Percentiles rank a stretch among this genome's conserved stretches.
These are phyloP conservation scores for Pochonia chlamydosporia DNA, from an alignment of 2,329 filamentous ascomycete genomes.

Conservation along the genomic window DNA sequence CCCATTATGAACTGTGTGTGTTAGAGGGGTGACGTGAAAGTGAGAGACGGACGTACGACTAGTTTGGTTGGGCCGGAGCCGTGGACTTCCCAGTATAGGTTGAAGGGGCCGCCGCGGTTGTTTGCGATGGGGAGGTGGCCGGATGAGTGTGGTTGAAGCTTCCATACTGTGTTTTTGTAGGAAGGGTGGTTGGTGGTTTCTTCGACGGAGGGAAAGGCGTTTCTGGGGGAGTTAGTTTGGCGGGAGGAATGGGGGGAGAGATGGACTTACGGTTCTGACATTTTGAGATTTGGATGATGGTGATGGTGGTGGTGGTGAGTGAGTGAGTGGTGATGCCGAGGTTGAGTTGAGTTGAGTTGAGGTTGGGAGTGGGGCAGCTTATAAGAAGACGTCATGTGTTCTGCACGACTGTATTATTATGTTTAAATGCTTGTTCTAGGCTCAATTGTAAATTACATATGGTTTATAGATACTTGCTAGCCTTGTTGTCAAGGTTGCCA, in stretches of 20 bases:
- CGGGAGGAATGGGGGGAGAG: neutral
- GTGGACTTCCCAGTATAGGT: slow-evolving; percentile 76
- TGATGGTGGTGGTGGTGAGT: too few relatives aligned
- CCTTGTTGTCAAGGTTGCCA: too few relatives aligned
- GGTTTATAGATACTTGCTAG: too few relatives aligned
- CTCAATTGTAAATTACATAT: too few relatives aligned
- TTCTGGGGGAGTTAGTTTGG: slow-evolving; percentile 2
- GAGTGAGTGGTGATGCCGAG: slow-evolving; percentile 1
- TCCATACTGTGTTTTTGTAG: slow-evolving; percentile 61
- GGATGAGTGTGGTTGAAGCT: slow-evolving; percentile 57
- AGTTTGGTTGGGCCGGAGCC: slow-evolving; percentile 67
- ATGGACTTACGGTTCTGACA: slow-evolving; percentile 1
- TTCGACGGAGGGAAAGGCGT: slow-evolving; percentile 38
- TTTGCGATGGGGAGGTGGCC: slow-evolving; percentile 61
- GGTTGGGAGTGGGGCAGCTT: too few relatives aligned
- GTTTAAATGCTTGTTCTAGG: too few relatives aligned
- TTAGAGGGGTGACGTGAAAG: neutral
- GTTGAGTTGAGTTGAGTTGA: neutral
- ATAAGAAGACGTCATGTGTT: too few relatives aligned
- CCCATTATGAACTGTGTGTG: slow-evolving; percentile 75
- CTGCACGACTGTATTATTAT: too few relatives aligned
- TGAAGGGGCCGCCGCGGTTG: slow-evolving; percentile 66
- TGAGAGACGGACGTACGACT: slow-evolving; percentile 54
- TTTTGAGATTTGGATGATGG: neutral
- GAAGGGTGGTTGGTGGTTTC: slow-evolving; percentile 61